Evolutionary conservation across 1,284 basidiomycete genomes (phyloP), one percentile per base, ranked within the genome.

Genomic region (Fomitopsis palustris): DNA sequence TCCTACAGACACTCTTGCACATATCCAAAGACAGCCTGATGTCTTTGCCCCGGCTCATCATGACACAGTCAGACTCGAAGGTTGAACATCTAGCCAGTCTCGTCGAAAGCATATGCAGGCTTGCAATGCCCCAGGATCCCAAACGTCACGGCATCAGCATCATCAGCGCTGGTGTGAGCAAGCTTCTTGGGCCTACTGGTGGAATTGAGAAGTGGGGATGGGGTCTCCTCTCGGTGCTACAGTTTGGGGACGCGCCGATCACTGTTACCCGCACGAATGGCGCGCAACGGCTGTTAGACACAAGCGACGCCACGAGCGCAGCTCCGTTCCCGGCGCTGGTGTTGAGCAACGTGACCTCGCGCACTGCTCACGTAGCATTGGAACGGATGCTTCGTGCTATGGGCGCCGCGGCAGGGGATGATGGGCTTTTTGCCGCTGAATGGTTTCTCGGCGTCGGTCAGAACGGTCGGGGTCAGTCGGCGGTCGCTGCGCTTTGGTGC

Each of bases 201-300:
- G 86, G 89, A 0, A 86, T 96, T 19, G 92, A 96, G 66, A 87
- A 87, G 71, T 96, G 94, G 95, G 92, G 92, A 1, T 93, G 89
- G 87, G 82, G 84, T 43, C 69, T 96, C 1, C 78, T 96, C 29
- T 83, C 85, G 2, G 90, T 88, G 16, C 75, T 96, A 29, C 86
- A 92, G 65, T 84, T 96, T 61, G 78, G 77, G 1, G 78, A 81
- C 35, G 88, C 86, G 4, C 69, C 79, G 0, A 72, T 86, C 64
- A 77, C 78, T 29, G 68, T 81, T 14, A 77, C 81, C 14, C 72
- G 75, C 41, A 72, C 77, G 16, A 79, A 81, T 14, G 72, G 75
- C 4, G 81, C 81, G 0, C 83, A 81, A 55, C 72, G 84, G n/a
- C 78, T 84, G 70, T 77, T 91, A n/a, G 83, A 88, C 69, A 77